A percentile compares a stretch with the other conserved stretches of the same genome.
Conservation (phyloP, 805 yeast species). For the Candida ficus region DNA sequence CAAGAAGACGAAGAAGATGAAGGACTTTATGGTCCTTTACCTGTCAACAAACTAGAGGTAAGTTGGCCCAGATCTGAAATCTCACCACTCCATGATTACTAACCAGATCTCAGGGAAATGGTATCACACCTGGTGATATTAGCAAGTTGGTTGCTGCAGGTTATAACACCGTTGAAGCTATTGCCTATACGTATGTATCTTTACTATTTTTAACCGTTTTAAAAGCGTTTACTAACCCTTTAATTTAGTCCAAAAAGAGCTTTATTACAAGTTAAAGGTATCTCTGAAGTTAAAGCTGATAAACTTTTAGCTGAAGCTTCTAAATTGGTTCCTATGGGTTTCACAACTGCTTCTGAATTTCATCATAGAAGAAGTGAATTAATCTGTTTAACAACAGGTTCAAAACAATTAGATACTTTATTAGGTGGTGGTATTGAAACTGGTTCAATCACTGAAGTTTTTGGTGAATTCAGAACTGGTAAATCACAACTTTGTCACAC, state of each 20-base stretch:
- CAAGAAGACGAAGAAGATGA: conserved; percentile 44
- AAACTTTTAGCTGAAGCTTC: conserved; percentile 77
- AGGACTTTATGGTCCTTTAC: conserved; percentile 51
- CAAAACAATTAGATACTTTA: conserved; percentile 86
- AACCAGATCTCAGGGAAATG: conserved; percentile 55
- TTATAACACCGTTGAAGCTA: conserved; percentile 82
- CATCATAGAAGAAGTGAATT: conserved; percentile 86
- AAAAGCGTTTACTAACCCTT: conserved; percentile 7
- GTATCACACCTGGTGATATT: conserved; percentile 75
- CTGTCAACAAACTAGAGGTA: conserved; percentile 42
- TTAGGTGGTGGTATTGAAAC: conserved; percentile 97
- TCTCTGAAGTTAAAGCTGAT: conserved; percentile 94
- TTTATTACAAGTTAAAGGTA: conserved; percentile 77
- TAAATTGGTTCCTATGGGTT: conserved; percentile 88
- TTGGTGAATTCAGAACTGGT: conserved; percentile 97
- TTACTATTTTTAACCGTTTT: too few relatives aligned
- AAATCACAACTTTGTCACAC: conserved; percentile 97
- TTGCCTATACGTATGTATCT: conserved; percentile 65
- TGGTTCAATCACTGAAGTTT: conserved; percentile 92
- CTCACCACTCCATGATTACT: conserved; percentile 2
- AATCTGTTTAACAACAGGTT: conserved; percentile 92
- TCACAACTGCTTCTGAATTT: conserved; percentile 94
- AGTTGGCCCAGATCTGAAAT: conserved; percentile 1
- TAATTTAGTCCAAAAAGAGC: conserved; percentile 59
- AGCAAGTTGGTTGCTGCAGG: conserved; percentile 80